Conservation (phyloP, 75 land plant species). For the Ceratopteris richardii region DNA sequence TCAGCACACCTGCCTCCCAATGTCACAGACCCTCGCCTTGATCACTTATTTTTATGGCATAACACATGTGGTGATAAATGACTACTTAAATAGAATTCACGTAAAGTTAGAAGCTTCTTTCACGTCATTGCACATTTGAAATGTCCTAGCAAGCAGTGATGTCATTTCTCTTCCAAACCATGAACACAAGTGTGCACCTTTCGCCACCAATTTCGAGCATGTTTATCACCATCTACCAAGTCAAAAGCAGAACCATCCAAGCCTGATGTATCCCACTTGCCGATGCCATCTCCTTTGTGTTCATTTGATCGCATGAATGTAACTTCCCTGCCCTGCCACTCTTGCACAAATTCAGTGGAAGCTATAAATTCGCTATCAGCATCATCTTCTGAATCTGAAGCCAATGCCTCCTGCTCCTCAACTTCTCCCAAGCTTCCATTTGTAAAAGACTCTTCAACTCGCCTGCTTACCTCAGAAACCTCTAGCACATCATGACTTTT, state of each 20-base stretch:
- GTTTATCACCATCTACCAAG: constrained; percentile 72
- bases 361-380: not conserved
- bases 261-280: constrained; percentile 65
- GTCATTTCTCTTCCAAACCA: not conserved
- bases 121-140: not conserved
- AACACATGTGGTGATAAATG: no score
- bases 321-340: constrained; percentile 74
- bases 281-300: constrained; percentile 42
- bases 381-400: not conserved
- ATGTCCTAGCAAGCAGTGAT: not conserved
- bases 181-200: constrained; percentile 64
- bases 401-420: constrained; percentile 4
- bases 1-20: no score
- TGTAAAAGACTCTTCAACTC: not conserved
- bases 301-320: constrained; percentile 87
- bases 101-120: no score
- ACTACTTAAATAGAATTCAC: no score
- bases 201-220: constrained; percentile 84
- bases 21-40: no score
- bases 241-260: constrained; percentile 61
- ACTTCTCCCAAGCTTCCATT: not conserved
- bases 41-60: no score
- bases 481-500: constrained; percentile 30
- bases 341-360: constrained; percentile 50
- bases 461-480: not conserved